Conservation (phyloP, 805 yeast genomes). For the Priceomyces melissophilus region DNA sequence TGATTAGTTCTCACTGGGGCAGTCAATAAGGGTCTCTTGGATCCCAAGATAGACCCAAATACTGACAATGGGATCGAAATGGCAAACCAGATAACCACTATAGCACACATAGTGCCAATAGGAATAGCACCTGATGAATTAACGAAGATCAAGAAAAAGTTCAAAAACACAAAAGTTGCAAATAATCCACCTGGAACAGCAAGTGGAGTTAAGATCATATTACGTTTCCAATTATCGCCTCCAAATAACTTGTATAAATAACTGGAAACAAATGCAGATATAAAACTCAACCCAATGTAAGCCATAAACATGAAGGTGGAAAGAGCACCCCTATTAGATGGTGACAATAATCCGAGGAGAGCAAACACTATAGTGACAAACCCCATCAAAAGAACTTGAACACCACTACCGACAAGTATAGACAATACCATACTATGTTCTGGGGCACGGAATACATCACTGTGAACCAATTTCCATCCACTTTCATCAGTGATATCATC, state of each 20-base stretch:
- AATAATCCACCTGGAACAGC: slow-evolving; percentile 82
- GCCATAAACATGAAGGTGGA: slow-evolving; percentile 85
- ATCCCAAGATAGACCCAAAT: slow-evolving; percentile 76
- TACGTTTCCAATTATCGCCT: slow-evolving; percentile 87
- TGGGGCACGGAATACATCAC: slow-evolving; percentile 92
- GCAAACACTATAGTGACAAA: slow-evolving; percentile 76
- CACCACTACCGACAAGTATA: slow-evolving; percentile 82
- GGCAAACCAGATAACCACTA: slow-evolving; percentile 79
- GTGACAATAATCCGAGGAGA: slow-evolving; percentile 82
- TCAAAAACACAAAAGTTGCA: slow-evolving; percentile 60
- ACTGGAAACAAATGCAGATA: slow-evolving; percentile 87
- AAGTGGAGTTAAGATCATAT: slow-evolving; percentile 77
- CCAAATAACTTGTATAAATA: slow-evolving; percentile 83
- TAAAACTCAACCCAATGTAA: slow-evolving; percentile 74
- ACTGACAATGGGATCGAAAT: slow-evolving; percentile 82
- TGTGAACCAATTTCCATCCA: slow-evolving; percentile 96
- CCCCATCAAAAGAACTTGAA: slow-evolving; percentile 77
- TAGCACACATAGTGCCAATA: slow-evolving; percentile 78
- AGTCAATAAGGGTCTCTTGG: slow-evolving; percentile 53
- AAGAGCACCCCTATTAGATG: slow-evolving; percentile 91
- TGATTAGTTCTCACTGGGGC: slow-evolving; percentile 91
- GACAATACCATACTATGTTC: slow-evolving; percentile 65
- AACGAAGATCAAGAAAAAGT: slow-evolving; percentile 74
- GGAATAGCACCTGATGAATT: slow-evolving; percentile 95
- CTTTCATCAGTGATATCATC: slow-evolving; percentile 87